Base-by-base conservation (phyloP, 306 rosid genomes). In the Trifolium subterraneum region DNA sequence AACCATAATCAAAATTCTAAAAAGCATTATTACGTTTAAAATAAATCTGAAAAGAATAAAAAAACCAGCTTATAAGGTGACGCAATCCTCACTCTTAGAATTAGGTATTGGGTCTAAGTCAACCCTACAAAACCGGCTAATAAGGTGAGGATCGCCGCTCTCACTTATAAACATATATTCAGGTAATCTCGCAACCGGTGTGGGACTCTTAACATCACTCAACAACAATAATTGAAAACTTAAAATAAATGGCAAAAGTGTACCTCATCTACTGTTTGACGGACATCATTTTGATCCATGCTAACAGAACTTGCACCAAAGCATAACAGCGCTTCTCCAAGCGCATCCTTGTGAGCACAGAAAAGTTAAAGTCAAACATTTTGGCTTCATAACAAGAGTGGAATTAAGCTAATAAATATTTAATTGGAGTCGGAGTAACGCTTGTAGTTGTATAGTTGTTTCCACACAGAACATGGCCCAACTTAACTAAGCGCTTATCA, bases 301-400 rank as follows among this genome's bases (percentile, higher is more conserved):
- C 83, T 82, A 38, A 89, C 87, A 33, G 93, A 93, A 80, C 76
- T 86, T 71, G 98, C 97, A 55, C 98, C 98, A 82, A 93, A 93
- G 85, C 92, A 84, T 82, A 91, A 81, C 55, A 93, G 93, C 70
- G 98, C 88, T 15, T 91, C 98, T 70, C 92, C 78, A 84, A 91
- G 90, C 84, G 72, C 69, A 76, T 93, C 91, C 98, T 93, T 72
- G 62, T 20, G 75, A 78, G 38, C 76, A 82, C 73, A 82, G 73
- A 81, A 31, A 41, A 72, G 77, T 35, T 22, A 27, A 8, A 25
- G 79, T 83, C 58, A 81, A 78, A 50, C 73, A 71, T 61, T 60
- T 67, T n/a, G 51, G 50, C 48, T 39, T 42, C 64, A 68, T 16
- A 45, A 77, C 11, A 69, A 41, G 22, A 14, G 7, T n/a, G 60